phyloP scores from a whole-genome alignment of 148 eudicot species.

The Polygonum maritimum region DNA sequence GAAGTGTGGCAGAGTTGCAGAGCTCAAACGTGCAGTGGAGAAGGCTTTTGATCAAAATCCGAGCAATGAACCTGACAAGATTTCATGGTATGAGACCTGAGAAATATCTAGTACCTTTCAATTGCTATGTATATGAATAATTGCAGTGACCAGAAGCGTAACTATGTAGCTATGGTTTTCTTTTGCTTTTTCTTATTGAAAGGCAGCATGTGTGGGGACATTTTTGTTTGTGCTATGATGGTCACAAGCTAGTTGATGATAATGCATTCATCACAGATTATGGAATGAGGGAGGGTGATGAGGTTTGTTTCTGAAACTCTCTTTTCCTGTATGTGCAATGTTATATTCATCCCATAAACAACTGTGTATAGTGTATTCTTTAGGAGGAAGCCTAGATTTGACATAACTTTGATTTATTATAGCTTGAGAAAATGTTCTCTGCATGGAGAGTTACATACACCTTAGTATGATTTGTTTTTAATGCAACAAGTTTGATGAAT shows the following conservation, averaged over 20 bases:
- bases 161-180: background rate
- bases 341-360: background rate
- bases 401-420: background rate
- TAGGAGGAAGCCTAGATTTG: background rate
- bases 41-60: slow-evolving; percentile 43
- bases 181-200: slow-evolving; percentile 9
- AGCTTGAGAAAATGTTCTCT: background rate
- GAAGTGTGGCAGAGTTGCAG: slow-evolving; percentile 41
- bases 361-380: background rate
- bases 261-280: no score
- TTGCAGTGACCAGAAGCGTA: background rate
- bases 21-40: slow-evolving; percentile 63
- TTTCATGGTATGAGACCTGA: slow-evolving; percentile 54
- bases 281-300: slow-evolving; percentile 70
- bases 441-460: background rate
- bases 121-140: background rate
- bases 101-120: background rate
- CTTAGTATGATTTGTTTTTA: background rate
- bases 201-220: slow-evolving; percentile 91
- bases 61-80: slow-evolving; percentile 36
- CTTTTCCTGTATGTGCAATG: background rate
- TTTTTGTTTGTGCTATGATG: slow-evolving; percentile 70
- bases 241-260: slow-evolving; percentile 53
- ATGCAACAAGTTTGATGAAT: background rate
- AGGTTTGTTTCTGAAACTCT: slow-evolving; percentile 32